Conservation (phyloP, 257 asterid species). For the Nicotiana undulata region DNA sequence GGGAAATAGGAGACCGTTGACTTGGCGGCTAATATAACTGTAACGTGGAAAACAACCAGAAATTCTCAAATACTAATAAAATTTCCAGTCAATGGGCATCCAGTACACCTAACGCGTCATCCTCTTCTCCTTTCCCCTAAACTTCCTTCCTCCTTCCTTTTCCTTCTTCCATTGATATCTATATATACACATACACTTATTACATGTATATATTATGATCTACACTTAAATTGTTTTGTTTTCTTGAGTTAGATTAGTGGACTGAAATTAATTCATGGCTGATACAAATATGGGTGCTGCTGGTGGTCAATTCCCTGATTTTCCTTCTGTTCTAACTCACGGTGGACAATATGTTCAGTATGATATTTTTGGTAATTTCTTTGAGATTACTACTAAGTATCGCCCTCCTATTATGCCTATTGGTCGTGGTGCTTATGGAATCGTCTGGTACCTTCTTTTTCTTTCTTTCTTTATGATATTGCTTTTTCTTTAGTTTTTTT, state of each 20-base stretch:
- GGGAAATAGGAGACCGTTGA: neutral
- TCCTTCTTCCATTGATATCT: neutral
- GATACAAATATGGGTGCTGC: slow-evolving; percentile 39
- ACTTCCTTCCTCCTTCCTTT: neutral
- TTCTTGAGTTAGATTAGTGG: too few species aligned
- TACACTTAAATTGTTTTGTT: too few species aligned
- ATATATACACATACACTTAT: neutral
- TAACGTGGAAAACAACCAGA: neutral
- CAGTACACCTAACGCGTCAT: neutral
- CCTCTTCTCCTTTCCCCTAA: neutral
- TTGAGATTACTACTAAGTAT: slow-evolving; percentile 76
- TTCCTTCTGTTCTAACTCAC: slow-evolving; percentile 58
- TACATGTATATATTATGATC: too few species aligned
- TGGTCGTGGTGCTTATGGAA: slow-evolving; percentile 98
- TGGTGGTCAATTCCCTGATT: slow-evolving; percentile 56
- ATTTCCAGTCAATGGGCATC: neutral
- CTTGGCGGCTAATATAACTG: neutral
- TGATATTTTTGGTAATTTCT: slow-evolving; percentile 60
- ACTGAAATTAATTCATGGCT: slow-evolving; percentile 22
- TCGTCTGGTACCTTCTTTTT: slow-evolving; percentile 59
- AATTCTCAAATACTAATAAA: neutral
- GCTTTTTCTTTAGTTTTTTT: too few species aligned
- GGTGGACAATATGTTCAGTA: slow-evolving; percentile 75
- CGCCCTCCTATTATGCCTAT: slow-evolving; percentile 87
- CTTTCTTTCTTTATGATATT: neutral